phyloP scores from a whole-genome alignment of 2,329 filamentous ascomycete genomes.

The Magnaporthales sp. region DNA sequence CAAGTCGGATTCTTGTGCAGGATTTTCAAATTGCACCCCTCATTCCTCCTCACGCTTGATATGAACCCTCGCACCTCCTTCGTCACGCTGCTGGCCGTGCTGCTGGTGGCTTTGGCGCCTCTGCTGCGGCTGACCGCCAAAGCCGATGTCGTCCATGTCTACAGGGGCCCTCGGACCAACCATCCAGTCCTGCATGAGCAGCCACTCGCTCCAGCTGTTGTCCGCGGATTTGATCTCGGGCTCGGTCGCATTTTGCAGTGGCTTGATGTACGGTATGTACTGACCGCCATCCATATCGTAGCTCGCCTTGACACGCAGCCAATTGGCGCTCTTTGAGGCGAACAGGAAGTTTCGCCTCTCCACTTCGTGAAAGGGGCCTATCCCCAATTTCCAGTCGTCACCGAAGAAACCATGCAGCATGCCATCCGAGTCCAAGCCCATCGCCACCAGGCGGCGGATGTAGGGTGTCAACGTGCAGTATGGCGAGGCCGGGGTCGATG shows the following conservation, averaged over 20 bases:
- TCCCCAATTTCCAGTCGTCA: constrained; percentile 76
- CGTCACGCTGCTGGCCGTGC: constrained; percentile 1
- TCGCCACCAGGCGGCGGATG: constrained; percentile 80
- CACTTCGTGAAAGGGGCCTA: constrained; percentile 76
- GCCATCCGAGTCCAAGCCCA: constrained; percentile 77
- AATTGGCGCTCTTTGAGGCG: constrained; percentile 84
- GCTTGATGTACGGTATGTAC: constrained; percentile 77
- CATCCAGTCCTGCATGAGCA: constrained; percentile 99
- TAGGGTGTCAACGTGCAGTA: constrained; percentile 74
- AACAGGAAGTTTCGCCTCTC: constrained; percentile 94
- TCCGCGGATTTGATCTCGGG: constrained; percentile 79
- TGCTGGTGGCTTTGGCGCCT: constrained; percentile 3
- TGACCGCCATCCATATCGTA: constrained; percentile 85
- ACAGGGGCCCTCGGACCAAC: constrained; percentile 70
- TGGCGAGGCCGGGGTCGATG: constrained; percentile 17
- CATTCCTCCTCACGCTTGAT: constrained; percentile 12
- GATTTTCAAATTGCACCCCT: not conserved
- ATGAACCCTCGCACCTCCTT: constrained; percentile 6
- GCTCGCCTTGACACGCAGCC: constrained; percentile 79
- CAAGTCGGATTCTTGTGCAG: not conserved
- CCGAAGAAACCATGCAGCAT: constrained; percentile 96
- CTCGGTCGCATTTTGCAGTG: constrained; percentile 67
- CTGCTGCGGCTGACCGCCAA: constrained; percentile 3
- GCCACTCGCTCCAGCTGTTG: constrained; percentile 84
- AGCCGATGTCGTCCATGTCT: constrained; percentile 11